Evolutionary conservation across 2,329 filamentous ascomycete species (phyloP).

Genomic region (Colletotrichum abscissum): DNA sequence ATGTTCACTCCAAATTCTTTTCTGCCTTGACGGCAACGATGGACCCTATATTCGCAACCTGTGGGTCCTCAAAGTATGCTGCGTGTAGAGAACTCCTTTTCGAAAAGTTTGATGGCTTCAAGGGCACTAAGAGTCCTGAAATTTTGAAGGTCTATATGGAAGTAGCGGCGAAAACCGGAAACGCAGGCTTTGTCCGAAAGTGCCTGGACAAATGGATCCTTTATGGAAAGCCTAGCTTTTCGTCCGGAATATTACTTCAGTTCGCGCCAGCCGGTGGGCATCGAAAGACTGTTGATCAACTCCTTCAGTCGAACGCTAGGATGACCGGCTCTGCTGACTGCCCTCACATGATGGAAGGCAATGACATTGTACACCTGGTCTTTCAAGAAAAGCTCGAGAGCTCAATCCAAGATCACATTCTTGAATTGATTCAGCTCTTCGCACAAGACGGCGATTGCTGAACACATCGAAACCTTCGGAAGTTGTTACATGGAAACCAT

Average conservation of each 20-base stretch:
- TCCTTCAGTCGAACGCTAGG: neutral
- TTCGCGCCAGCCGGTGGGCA: neutral
- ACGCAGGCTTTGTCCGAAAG: neutral
- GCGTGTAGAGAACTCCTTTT: too few species aligned
- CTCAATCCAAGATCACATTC: too few species aligned
- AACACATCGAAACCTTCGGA: too few species aligned
- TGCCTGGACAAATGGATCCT: neutral
- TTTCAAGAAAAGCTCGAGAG: too few species aligned
- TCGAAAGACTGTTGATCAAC: neutral
- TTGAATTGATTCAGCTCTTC: too few species aligned
- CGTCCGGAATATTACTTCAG: neutral
- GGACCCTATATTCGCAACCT: too few species aligned
- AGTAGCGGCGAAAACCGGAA: neutral
- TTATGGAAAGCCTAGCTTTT: neutral
- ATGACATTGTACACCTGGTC: too few species aligned
- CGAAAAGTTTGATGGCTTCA: fast-evolving
- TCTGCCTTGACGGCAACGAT: neutral
- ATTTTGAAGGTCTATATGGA: neutral
- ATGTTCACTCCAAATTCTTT: fast-evolving
- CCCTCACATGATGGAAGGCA: too few species aligned
- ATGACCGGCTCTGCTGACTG: too few species aligned
- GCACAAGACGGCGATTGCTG: too few species aligned
- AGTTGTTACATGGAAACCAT: too few species aligned
- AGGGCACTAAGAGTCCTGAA: neutral
- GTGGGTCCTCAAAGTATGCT: too few species aligned